Conservation (phyloP, 2,329 filamentous ascomycete species). For the Scortechinia acanthostroma region DNA sequence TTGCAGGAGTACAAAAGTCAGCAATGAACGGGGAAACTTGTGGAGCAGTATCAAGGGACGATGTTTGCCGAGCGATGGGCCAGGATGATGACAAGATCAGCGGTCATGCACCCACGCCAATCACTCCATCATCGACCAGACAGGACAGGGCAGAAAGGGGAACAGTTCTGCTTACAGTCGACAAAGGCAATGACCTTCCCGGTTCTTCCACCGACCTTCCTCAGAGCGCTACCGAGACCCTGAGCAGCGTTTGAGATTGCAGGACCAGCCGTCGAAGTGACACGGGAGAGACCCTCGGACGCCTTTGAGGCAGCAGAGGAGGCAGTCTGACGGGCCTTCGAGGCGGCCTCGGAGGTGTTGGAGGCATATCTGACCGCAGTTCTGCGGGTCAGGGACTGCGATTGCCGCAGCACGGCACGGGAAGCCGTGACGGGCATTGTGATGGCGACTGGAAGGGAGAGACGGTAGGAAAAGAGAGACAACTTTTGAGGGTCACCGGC, state of each 20-base stretch:
- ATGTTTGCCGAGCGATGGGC: too few species aligned
- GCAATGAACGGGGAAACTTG: too few species aligned
- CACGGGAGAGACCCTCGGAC: slow-evolving; percentile 10
- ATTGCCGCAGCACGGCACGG: slow-evolving; percentile 2
- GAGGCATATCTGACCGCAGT: slow-evolving; percentile 5
- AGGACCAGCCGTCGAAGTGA: slow-evolving; percentile 10
- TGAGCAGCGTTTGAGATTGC: slow-evolving; percentile 9
- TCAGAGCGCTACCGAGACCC: slow-evolving; percentile 20
- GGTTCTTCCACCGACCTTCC: slow-evolving; percentile 50
- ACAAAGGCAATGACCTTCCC: slow-evolving; percentile 50
- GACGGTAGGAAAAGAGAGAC: neutral
- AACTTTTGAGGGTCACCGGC: neutral
- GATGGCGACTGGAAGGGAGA: neutral
- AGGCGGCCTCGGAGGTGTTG: slow-evolving; percentile 7
- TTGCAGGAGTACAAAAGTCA: too few species aligned
- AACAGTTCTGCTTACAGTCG: slow-evolving; percentile 44
- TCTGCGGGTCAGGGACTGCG: slow-evolving; percentile 2
- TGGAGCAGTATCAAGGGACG: too few species aligned
- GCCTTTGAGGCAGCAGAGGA: slow-evolving; percentile 7
- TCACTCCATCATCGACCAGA: too few species aligned
- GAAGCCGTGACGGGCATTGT: neutral
- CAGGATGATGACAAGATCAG: too few species aligned
- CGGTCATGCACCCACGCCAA: too few species aligned
- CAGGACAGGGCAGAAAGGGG: neutral
- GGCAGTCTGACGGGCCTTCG: slow-evolving; percentile 4